A percentile compares a stretch with the other conserved stretches of the same genome.
Conservation (phyloP, 257 asterid genomes). For the Avicennia marina region DNA sequence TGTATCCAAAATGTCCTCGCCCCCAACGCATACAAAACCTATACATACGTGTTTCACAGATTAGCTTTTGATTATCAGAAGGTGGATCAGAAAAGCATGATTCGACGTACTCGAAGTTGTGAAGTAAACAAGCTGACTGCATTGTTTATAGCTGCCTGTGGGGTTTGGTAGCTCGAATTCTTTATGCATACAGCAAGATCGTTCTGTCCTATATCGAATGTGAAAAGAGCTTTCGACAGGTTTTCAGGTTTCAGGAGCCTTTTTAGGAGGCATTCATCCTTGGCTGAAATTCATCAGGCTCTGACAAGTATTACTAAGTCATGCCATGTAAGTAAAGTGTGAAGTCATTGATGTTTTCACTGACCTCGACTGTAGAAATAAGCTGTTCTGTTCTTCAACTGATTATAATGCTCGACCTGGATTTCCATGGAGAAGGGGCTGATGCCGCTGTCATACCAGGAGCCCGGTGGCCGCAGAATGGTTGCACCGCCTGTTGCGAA, state of each 20-base stretch:
- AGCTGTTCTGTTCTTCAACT: slow-evolving; percentile 40
- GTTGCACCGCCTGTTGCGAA: slow-evolving; percentile 90
- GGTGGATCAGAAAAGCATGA: not conserved
- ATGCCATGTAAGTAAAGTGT: not conserved
- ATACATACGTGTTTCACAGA: no score
- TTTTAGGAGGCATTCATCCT: slow-evolving; percentile 8
- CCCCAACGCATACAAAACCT: slow-evolving; percentile 53
- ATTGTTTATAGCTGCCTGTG: slow-evolving; percentile 27
- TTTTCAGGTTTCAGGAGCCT: slow-evolving; percentile 47
- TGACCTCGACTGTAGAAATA: slow-evolving; percentile 36
- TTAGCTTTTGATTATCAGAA: no score
- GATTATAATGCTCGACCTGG: slow-evolving; percentile 61
- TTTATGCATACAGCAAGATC: slow-evolving; percentile 39
- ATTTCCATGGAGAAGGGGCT: slow-evolving; percentile 66
- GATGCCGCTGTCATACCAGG: slow-evolving; percentile 45
- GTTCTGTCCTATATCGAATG: slow-evolving; percentile 66
- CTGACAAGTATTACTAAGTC: no score
- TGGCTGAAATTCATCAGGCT: slow-evolving; percentile 15
- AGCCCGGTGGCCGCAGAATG: slow-evolving; percentile 31
- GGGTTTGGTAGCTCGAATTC: slow-evolving; percentile 21
- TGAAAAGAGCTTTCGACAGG: slow-evolving; percentile 46
- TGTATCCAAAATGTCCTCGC: slow-evolving; percentile 69
- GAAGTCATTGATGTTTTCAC: not conserved
- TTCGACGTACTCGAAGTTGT: slow-evolving; percentile 53
- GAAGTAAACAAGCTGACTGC: slow-evolving; percentile 29